Evolutionary conservation across 345 rosid genomes (phyloP).

Genomic region (Eucalyptus marginata): DNA sequence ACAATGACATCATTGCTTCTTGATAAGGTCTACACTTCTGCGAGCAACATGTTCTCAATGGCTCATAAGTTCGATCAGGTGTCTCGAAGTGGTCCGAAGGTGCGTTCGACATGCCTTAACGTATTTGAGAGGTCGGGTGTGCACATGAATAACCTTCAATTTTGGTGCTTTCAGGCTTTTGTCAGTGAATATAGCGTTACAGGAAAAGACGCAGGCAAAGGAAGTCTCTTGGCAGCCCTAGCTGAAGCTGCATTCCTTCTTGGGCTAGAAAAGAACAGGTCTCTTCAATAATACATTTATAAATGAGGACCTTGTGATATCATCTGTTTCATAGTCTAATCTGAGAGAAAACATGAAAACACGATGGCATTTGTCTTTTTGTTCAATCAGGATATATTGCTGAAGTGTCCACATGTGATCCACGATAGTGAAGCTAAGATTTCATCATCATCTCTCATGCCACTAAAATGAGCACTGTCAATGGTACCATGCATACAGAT

Average conservation of each 20-base stretch:
- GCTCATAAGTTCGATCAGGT: constrained; percentile 46
- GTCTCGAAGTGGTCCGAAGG: constrained; percentile 85
- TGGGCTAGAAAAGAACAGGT: constrained; percentile 97
- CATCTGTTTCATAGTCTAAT: neutral
- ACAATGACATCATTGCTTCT: neutral
- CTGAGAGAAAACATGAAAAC: neutral
- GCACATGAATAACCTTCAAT: neutral
- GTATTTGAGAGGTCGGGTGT: neutral
- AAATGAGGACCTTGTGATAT: neutral
- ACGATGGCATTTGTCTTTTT: neutral
- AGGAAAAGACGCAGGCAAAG: constrained; percentile 80
- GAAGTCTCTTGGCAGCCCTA: constrained; percentile 83
- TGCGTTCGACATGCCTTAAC: neutral
- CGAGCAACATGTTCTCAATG: constrained; percentile 57
- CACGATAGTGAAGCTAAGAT: neutral
- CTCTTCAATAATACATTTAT: neutral
- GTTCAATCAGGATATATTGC: neutral
- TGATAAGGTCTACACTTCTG: constrained; percentile 63
- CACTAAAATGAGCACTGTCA: neutral
- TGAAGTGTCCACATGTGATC: neutral
- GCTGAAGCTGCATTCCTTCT: constrained; percentile 90
- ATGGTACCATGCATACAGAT: neutral
- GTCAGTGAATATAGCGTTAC: constrained; percentile 92
- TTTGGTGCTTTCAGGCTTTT: constrained; percentile 51
- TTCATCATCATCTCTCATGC: neutral